Conservation (phyloP, 805 yeast genomes). For the Starmerella roubikii region DNA sequence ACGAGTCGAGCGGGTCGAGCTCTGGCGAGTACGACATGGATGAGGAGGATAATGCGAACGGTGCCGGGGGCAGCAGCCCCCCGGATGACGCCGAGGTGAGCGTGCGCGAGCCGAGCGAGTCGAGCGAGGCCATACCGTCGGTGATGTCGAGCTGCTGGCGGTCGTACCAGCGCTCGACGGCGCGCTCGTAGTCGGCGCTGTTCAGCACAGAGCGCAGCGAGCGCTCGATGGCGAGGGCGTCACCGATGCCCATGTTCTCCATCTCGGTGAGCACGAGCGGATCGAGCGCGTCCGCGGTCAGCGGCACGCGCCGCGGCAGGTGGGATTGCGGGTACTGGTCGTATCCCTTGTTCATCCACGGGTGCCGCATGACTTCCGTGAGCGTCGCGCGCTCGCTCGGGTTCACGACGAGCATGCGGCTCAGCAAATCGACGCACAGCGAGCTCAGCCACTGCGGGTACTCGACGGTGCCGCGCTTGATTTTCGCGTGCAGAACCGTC, state of each 20-base stretch:
- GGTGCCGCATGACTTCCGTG: constrained; percentile 68
- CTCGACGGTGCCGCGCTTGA: constrained; percentile 81
- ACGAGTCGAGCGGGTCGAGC: constrained; percentile 62
- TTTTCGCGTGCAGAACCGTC: constrained; percentile 81
- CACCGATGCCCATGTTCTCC: constrained; percentile 66
- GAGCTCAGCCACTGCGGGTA: constrained; percentile 72
- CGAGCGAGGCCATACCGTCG: neutral
- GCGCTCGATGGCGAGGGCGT: constrained; percentile 36
- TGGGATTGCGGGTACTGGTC: constrained; percentile 58
- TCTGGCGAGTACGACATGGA: neutral
- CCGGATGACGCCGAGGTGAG: neutral
- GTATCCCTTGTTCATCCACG: constrained; percentile 88
- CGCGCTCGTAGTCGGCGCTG: constrained; percentile 52
- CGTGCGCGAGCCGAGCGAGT: neutral
- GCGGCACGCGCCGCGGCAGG: constrained; percentile 66
- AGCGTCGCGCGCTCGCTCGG: constrained; percentile 69
- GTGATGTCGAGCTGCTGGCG: constrained; percentile 7
- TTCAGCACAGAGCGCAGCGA: constrained; percentile 45
- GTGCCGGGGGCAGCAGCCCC: neutral
- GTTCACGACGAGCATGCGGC: constrained; percentile 85
- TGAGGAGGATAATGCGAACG: too few relatives aligned
- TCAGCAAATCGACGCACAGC: constrained; percentile 66
- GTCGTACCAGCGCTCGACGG: constrained; percentile 47
- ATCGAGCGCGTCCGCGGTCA: constrained; percentile 49
- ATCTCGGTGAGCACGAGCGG: constrained; percentile 57